phyloP scores from a whole-genome alignment of 2,329 filamentous ascomycete species.

The Aulographum hederae region DNA sequence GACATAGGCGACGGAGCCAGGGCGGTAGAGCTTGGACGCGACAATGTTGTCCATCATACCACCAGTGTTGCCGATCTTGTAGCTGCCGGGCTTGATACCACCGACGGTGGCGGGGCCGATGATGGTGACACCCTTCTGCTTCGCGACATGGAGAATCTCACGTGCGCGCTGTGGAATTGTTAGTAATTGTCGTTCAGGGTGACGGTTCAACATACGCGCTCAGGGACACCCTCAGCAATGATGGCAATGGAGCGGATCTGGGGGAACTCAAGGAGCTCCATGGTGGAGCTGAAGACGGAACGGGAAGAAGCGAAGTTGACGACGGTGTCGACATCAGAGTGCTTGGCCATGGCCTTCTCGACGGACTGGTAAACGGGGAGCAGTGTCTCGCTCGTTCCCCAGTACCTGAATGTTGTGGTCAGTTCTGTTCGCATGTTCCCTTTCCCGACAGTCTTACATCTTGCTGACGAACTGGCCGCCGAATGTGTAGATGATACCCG shows the following conservation, averaged over 20 bases:
- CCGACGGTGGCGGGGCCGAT: slow-evolving; percentile 96
- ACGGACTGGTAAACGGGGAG: slow-evolving; percentile 95
- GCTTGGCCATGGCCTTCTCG: slow-evolving; percentile 85
- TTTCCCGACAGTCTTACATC: slow-evolving; percentile 42
- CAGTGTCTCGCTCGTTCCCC: slow-evolving; percentile 97
- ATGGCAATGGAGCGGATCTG: slow-evolving; percentile 99
- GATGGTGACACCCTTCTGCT: slow-evolving; percentile 98
- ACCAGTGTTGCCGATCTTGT: slow-evolving; percentile 99
- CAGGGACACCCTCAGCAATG: slow-evolving; percentile 96
- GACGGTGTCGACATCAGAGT: slow-evolving; percentile 89
- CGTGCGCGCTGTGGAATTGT: slow-evolving; percentile 55
- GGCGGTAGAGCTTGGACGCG: slow-evolving; percentile 98
- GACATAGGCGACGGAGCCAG: slow-evolving; percentile 96
- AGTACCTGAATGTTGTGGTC: slow-evolving; percentile 47
- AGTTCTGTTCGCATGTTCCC: background rate
- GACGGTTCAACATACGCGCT: slow-evolving; percentile 50
- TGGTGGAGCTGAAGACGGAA: slow-evolving; percentile 94
- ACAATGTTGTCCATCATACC: slow-evolving; percentile 99
- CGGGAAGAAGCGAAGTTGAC: slow-evolving; percentile 99
- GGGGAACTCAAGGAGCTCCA: slow-evolving; percentile 94
- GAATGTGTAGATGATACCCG: slow-evolving; percentile 99
- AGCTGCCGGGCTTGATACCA: slow-evolving; percentile 97
- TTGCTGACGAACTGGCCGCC: slow-evolving; percentile 99
- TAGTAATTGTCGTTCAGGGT: background rate
- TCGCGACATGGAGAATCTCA: slow-evolving; percentile 89